phyloP scores from a whole-genome alignment of 2,329 filamentous ascomycete species.

The Leptosphaerulina australis region DNA sequence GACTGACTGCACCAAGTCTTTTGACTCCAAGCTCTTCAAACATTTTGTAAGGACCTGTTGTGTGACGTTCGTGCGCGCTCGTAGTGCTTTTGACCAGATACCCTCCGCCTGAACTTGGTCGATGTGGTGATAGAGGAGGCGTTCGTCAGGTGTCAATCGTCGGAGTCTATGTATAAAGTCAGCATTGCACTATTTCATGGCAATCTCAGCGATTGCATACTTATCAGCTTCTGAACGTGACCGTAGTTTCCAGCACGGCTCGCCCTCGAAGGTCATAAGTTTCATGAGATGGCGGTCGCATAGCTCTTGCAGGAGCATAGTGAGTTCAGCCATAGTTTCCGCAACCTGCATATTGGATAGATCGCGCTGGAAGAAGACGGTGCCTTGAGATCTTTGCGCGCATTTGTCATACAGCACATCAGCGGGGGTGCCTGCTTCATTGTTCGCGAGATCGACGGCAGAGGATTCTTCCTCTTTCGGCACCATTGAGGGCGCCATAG shows the following conservation, averaged over 20 bases:
- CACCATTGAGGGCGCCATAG: conserved; percentile 24
- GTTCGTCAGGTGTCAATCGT: conserved; percentile 69
- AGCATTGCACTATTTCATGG: conserved; percentile 13
- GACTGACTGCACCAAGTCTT: conserved; percentile 83
- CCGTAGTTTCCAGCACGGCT: conserved; percentile 47
- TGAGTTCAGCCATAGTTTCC: conserved; percentile 42
- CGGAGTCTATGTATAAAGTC: conserved; percentile 40
- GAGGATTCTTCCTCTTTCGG: conserved; percentile 29
- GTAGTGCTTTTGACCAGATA: conserved; percentile 89
- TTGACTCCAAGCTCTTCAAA: conserved; percentile 81
- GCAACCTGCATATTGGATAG: conserved; percentile 47
- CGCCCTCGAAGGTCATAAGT: conserved; percentile 44
- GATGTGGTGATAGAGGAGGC: conserved; percentile 85
- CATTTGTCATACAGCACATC: conserved; percentile 50
- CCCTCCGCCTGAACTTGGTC: conserved; percentile 84
- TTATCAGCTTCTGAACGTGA: conserved; percentile 46
- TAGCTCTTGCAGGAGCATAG: conserved; percentile 41
- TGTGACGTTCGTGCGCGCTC: conserved; percentile 79
- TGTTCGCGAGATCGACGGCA: conserved; percentile 11
- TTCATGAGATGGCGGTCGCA: conserved; percentile 47
- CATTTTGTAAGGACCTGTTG: conserved; percentile 80
- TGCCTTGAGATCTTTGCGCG: conserved; percentile 41
- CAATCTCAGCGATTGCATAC: conserved; percentile 24
- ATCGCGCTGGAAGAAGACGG: conserved; percentile 50
- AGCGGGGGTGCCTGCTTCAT: conserved; percentile 27